Evolutionary conservation across 257 asterid species (phyloP).

Genomic region (Nemophila menziesii): DNA sequence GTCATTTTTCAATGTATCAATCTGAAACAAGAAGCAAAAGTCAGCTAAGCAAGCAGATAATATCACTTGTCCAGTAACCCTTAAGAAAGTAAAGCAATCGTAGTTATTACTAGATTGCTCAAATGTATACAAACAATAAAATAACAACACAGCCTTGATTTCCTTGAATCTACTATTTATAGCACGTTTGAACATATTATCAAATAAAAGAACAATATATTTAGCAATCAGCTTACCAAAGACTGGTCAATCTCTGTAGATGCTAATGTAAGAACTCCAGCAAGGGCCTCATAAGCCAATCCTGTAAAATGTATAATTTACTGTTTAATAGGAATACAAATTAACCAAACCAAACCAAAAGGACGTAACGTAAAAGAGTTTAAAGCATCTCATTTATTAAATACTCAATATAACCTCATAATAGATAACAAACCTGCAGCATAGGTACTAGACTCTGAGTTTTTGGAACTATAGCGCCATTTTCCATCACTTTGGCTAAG

Average conservation of each 20-base stretch:
- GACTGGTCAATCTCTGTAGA: conserved; percentile 44
- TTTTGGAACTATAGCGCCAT: conserved; percentile 81
- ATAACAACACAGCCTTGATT: neutral
- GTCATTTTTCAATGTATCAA: conserved; percentile 55
- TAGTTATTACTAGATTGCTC: neutral
- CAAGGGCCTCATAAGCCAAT: conserved; percentile 52
- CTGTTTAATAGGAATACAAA: neutral
- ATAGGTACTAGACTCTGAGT: conserved; percentile 71
- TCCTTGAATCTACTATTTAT: neutral
- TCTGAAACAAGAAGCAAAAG: conserved; percentile 34
- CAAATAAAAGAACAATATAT: neutral
- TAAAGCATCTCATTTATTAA: neutral
- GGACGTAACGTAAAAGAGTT: neutral
- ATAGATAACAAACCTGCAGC: conserved; percentile 65
- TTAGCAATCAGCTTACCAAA: conserved; percentile 26
- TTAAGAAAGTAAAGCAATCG: neutral
- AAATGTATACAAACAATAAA: no score
- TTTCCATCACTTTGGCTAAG: conserved; percentile 98
- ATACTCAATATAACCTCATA: neutral
- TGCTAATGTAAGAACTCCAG: conserved; percentile 51
- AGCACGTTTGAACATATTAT: neutral
- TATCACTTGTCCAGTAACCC: neutral
- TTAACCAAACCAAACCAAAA: neutral
- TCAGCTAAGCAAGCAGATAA: neutral
- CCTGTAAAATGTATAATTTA: conserved; percentile 24